A percentile compares a stretch with the other conserved stretches of the same genome.
Conservation (phyloP, 208 protist species). For the Endotrypanum monterogeii region DNA sequence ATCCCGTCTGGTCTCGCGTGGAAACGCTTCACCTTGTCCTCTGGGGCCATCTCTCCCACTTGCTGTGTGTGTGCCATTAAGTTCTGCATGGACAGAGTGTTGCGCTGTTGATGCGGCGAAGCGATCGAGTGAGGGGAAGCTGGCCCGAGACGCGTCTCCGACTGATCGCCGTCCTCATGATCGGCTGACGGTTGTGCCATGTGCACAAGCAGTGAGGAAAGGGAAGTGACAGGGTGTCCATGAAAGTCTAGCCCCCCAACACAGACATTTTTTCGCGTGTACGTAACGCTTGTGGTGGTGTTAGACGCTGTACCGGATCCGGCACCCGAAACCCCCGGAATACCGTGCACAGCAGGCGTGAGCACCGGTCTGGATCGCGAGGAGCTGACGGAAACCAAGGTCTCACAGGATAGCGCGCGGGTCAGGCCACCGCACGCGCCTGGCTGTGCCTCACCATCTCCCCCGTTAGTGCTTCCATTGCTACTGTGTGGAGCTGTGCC, state of each 20-base stretch:
- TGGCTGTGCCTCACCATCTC: background rate
- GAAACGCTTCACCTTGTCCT: conserved; percentile 36
- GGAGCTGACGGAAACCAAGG: conserved; percentile 21
- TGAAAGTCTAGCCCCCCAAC: conserved; percentile 28
- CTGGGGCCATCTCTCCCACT: conserved; percentile 25
- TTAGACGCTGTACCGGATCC: conserved; percentile 21
- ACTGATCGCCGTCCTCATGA: conserved; percentile 22
- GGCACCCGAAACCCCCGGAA: background rate
- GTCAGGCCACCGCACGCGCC: background rate
- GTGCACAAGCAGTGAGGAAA: conserved; percentile 33
- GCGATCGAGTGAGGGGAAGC: conserved; percentile 6
- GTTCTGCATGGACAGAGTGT: conserved; percentile 38
- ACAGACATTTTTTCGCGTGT: conserved; percentile 36
- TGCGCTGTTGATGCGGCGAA: conserved; percentile 19
- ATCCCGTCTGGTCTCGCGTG: conserved; percentile 11
- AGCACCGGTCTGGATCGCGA: conserved; percentile 23
- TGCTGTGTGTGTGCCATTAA: conserved; percentile 36
- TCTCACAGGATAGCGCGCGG: conserved; percentile 21
- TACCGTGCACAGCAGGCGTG: conserved; percentile 10
- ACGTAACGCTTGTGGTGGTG: conserved; percentile 31
- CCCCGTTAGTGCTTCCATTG: background rate
- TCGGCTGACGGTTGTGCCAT: conserved; percentile 28
- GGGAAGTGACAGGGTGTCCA: conserved; percentile 34
- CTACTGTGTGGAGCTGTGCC: background rate
- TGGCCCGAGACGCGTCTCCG: background rate